These are phyloP conservation scores for Blastobotrys attinorum DNA, from an alignment of 805 yeast species.

Conservation along the genomic window DNA sequence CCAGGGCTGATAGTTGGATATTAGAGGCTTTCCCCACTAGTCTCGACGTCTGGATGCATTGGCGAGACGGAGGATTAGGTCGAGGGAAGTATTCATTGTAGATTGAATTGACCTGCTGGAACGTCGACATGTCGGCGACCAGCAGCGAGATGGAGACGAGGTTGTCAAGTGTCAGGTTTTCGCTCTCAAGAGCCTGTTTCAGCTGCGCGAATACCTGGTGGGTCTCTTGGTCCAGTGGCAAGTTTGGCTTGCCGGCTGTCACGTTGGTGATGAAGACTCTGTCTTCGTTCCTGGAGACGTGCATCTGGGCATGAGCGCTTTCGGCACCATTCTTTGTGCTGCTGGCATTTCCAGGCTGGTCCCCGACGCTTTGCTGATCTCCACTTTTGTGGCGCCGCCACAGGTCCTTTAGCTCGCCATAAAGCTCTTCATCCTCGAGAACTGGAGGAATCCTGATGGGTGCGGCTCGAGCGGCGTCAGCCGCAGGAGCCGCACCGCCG, in stretches of 20 bases:
- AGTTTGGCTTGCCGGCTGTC: not conserved
- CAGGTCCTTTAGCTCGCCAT: slow-evolving; percentile 14
- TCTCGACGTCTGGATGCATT: slow-evolving; percentile 60
- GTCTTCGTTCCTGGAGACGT: not conserved
- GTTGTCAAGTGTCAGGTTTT: slow-evolving; percentile 25
- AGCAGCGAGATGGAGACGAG: slow-evolving; percentile 56
- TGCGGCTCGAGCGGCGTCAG: too few relatives aligned
- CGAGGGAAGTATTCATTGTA: slow-evolving; percentile 44
- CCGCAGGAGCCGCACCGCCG: not conserved
- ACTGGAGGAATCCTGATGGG: slow-evolving; percentile 7
- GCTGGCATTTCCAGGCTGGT: too few relatives aligned
- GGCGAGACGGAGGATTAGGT: slow-evolving; percentile 80
- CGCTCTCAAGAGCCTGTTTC: not conserved
- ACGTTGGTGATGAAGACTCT: not conserved
- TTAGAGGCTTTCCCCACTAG: too few relatives aligned
- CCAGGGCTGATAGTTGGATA: slow-evolving; percentile 61
- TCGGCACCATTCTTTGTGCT: not conserved
- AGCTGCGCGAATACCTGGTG: slow-evolving; percentile 12
- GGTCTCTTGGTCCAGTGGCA: slow-evolving; percentile 11
- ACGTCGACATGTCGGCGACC: slow-evolving; percentile 56
- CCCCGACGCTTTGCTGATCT: too few relatives aligned
- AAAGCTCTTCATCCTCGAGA: slow-evolving; percentile 21
- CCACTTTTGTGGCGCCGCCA: not conserved
- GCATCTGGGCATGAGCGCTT: not conserved
- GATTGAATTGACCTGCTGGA: slow-evolving; percentile 50